These are phyloP conservation scores for Kodamaea lidongshanica DNA, from an alignment of 805 yeast species.

Conservation along the genomic window DNA sequence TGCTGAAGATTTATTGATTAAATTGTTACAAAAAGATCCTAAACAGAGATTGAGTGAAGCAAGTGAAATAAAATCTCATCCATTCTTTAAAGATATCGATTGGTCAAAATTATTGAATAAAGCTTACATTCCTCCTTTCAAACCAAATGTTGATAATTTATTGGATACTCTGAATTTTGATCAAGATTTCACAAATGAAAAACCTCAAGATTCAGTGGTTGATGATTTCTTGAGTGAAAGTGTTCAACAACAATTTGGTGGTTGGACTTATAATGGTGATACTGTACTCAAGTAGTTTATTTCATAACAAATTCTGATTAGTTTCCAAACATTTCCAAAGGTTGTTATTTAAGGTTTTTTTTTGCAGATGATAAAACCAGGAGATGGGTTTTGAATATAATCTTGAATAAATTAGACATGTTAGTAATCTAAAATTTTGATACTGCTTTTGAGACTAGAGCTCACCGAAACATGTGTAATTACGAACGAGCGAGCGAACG, in stretches of 20 bases:
- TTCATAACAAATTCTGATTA: not conserved
- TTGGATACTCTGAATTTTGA: constrained; percentile 92
- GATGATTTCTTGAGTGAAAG: constrained; percentile 87
- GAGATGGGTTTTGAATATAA: too few species aligned
- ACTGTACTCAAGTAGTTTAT: constrained; percentile 19
- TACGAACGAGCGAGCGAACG: too few species aligned
- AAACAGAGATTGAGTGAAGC: constrained; percentile 75
- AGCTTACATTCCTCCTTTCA: constrained; percentile 91
- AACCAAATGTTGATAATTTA: constrained; percentile 81
- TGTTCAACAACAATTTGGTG: constrained; percentile 97
- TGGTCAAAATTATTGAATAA: constrained; percentile 80
- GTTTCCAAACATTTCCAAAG: too few species aligned
- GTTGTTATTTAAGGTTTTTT: too few species aligned
- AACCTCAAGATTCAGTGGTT: constrained; percentile 92
- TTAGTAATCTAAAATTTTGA: too few species aligned
- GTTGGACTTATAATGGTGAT: constrained; percentile 92
- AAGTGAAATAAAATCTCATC: constrained; percentile 73
- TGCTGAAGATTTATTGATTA: constrained; percentile 73
- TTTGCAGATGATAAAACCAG: too few species aligned
- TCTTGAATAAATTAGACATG: too few species aligned
- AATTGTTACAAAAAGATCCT: constrained; percentile 82
- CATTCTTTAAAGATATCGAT: constrained; percentile 83
- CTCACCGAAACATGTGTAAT: too few species aligned
- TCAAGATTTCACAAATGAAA: constrained; percentile 83
- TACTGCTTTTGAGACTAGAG: too few species aligned